Evolutionary conservation across 2,329 filamentous ascomycete species (phyloP).

Genomic region (Fusarium sp.): DNA sequence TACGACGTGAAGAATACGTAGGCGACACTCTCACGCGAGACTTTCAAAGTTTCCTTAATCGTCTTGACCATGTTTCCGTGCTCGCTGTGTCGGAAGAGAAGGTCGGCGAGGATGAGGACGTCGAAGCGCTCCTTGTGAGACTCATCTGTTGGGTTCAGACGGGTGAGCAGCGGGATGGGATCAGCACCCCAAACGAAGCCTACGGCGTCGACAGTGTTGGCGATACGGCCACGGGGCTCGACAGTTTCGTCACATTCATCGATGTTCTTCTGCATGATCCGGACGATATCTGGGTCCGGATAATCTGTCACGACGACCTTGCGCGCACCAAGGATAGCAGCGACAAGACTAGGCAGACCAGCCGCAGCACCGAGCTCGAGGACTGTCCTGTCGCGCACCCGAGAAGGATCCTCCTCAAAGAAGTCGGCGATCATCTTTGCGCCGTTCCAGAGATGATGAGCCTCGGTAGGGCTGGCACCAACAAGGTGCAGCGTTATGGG

Average conservation of each 20-base stretch:
- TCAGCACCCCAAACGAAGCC: constrained; percentile 89
- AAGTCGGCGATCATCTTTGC: constrained; percentile 82
- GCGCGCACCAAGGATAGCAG: constrained; percentile 77
- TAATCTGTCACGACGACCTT: constrained; percentile 88
- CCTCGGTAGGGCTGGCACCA: constrained; percentile 89
- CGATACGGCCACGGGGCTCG: constrained; percentile 50
- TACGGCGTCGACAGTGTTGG: constrained; percentile 65
- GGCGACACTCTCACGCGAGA: constrained; percentile 69
- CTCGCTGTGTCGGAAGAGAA: constrained; percentile 92
- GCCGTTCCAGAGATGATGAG: constrained; percentile 92
- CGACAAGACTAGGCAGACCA: constrained; percentile 84
- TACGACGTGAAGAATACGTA: constrained; percentile 96
- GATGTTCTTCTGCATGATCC: constrained; percentile 84
- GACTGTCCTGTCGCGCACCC: constrained; percentile 77
- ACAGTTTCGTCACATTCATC: constrained; percentile 62
- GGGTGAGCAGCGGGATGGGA: constrained; percentile 67
- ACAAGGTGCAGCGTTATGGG: constrained; percentile 81
- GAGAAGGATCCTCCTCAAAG: constrained; percentile 76
- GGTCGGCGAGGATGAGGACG: constrained; percentile 85
- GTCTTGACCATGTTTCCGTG: constrained; percentile 82
- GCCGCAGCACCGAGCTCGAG: constrained; percentile 92
- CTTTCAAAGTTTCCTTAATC: constrained; percentile 75
- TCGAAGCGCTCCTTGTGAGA: constrained; percentile 70
- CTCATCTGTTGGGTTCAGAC: constrained; percentile 60
- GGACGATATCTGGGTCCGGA: constrained; percentile 85